phyloP scores from a whole-genome alignment of 176 grass and related monocot genomes.

The Oryza brachyantha region DNA sequence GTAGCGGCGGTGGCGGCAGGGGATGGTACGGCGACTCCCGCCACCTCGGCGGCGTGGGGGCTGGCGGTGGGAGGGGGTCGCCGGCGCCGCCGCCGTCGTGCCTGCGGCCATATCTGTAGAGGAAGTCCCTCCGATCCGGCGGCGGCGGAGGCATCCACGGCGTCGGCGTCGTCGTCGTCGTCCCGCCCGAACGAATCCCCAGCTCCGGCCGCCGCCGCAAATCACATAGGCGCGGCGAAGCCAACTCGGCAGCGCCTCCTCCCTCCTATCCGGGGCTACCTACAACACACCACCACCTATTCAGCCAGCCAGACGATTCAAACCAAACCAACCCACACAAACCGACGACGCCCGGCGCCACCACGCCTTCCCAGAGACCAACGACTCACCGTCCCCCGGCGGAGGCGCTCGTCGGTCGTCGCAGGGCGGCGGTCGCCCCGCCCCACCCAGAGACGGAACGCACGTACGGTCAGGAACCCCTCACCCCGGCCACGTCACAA shows the following conservation, averaged over 20 bases:
- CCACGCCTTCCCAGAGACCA: background rate
- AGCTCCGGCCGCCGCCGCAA: conserved; percentile 34
- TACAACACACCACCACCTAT: background rate
- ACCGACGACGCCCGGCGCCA: background rate
- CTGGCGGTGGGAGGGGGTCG: conserved; percentile 33
- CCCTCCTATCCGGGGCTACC: conserved; percentile 15
- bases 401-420: background rate
- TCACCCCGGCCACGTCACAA: background rate
- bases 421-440: background rate
- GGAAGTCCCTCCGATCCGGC: conserved; percentile 66
- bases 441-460: background rate
- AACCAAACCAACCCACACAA: background rate
- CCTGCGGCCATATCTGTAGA: conserved; percentile 70
- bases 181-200: conserved; percentile 8
- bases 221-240: conserved; percentile 38
- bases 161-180: conserved; percentile 36
- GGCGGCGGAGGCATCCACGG: conserved; percentile 76
- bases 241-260: background rate
- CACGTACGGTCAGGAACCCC: too few species aligned
- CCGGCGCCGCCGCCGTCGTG: conserved; percentile 44
- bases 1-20: conserved; percentile 41
- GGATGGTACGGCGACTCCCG: conserved; percentile 55
- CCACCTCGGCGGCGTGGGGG: conserved; percentile 47
- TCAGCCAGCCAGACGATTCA: background rate
- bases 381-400: background rate